Evolutionary conservation across 345 rosid genomes (phyloP), one percentile per base, ranked within the genome.

Genomic region (Linum lewisii): DNA sequence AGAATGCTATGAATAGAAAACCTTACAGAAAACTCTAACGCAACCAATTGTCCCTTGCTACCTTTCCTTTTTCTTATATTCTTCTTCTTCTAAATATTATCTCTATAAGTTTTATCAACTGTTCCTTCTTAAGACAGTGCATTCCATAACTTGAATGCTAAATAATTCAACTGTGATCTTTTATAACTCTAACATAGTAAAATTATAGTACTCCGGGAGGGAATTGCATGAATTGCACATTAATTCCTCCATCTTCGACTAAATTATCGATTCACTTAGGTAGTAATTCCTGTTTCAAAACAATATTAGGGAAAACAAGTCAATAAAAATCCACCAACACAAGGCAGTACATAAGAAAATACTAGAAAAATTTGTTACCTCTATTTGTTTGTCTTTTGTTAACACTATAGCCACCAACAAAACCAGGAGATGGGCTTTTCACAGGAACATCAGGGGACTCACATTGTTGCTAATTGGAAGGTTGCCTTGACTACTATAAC

Each of bases 331-430:
- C 32, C 29, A 26, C 55, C 19, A 51, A 44, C 21, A 20, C 14
- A 24, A 15, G 0, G 54, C 25, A 50, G 36, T 45, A 15, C n/a
- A 56, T 26, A 34, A 36, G 37, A 18, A 56, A 15, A n/a, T 49
- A 24, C 24, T 21, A 63, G 20, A 58, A 22, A 38, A 26, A 51
- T 38, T 36, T 34, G 59, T 75, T 71, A 85, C 91, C 91, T 85
- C 88, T 83, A 81, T 69, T 83, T 74, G 83, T 47, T 70, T 79
- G 84, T 81, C 93, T 76, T 74, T 78, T 86, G 69, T 76, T 86
- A 77, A 78, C 78, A 63, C 77, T 78, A 76, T 81, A 81, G 61
- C 79, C 84, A 69, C 84, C 85, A 70, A 83, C 85, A 74, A 77
- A 81, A 52, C 84, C 84, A 52, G 86, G 83, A 69, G 88, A 74